Conservation (phyloP, 345 rosid species). For the Viola odorata region DNA sequence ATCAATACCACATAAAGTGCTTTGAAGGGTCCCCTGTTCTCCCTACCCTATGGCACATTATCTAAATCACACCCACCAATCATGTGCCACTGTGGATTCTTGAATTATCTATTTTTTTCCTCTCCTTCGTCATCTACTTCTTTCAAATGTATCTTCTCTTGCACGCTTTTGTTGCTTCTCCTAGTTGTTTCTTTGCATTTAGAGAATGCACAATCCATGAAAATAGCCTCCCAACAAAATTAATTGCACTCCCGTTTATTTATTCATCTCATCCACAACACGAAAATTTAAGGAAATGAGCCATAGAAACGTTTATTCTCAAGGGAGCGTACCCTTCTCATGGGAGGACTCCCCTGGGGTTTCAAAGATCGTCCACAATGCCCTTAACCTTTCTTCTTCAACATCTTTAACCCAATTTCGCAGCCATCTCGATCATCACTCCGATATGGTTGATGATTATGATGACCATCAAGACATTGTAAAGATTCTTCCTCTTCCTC, state of each 20-base stretch:
- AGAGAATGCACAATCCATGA: constrained; percentile 29
- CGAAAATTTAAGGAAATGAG: constrained; percentile 12
- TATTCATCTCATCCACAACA: neutral
- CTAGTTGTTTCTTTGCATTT: constrained; percentile 24
- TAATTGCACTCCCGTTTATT: neutral
- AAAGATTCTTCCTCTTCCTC: constrained; percentile 35
- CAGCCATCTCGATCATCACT: neutral
- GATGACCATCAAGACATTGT: neutral
- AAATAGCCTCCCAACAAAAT: neutral
- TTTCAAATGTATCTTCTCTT: constrained; percentile 15
- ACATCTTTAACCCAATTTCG: neutral
- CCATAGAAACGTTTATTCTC: constrained; percentile 40
- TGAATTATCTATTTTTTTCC: neutral
- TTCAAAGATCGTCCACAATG: constrained; percentile 26
- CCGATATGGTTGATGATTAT: neutral
- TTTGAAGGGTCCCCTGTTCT: too few relatives aligned
- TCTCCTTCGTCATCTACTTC: constrained; percentile 20
- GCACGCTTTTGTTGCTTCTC: constrained; percentile 39
- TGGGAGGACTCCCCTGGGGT: constrained; percentile 68
- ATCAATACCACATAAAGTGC: too few relatives aligned
- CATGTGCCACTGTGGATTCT: neutral
- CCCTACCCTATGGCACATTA: neutral
- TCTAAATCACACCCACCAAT: neutral
- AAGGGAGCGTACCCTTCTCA: constrained; percentile 63
- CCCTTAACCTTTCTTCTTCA: constrained; percentile 12